phyloP scores from a whole-genome alignment of 2,329 filamentous ascomycete genomes.

The Monilinia polystroma region DNA sequence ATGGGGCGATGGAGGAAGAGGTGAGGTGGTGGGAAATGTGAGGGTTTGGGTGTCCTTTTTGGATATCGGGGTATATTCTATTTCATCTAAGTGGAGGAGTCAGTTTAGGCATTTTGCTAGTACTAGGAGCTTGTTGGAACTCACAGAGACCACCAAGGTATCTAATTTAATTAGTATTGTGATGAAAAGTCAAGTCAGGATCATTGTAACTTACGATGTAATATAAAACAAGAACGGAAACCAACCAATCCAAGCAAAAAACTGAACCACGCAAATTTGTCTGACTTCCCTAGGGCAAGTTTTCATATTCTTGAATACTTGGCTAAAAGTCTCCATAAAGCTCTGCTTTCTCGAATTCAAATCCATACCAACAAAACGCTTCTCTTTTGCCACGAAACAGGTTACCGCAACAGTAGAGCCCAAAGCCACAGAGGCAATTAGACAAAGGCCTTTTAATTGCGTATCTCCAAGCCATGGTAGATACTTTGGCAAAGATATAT shows the following conservation, averaged over 20 bases:
- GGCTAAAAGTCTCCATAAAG: conserved; percentile 2
- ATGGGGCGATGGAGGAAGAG: conserved; percentile 11
- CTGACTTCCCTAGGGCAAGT: conserved; percentile 20
- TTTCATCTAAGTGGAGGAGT: conserved; percentile 7
- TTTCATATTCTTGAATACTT: conserved; percentile 19
- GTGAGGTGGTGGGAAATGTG: conserved; percentile 1
- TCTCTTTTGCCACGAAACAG: conserved; percentile 23
- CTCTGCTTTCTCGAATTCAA: conserved; percentile 4
- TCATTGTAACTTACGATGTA: conserved; percentile 33
- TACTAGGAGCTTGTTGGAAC: neutral
- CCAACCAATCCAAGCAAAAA: conserved; percentile 41
- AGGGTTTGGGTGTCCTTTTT: conserved; percentile 7
- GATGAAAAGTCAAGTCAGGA: neutral
- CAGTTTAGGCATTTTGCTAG: neutral
- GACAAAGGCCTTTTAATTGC: conserved; percentile 34
- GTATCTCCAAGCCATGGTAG: conserved; percentile 26
- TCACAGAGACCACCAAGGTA: conserved; percentile 23
- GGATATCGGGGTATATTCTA: conserved; percentile 16
- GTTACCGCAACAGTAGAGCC: conserved; percentile 25
- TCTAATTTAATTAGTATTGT: conserved; percentile 13
- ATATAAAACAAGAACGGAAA: conserved; percentile 42
- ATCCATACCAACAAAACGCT: conserved; percentile 15
- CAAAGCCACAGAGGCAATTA: conserved; percentile 29
- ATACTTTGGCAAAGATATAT: conserved; percentile 28
- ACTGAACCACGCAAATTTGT: conserved; percentile 36